Percentiles rank a stretch among this genome's conserved stretches.
Conservation (phyloP, 352 stramenopile genomes). For the Globisporangium nodosum region DNA sequence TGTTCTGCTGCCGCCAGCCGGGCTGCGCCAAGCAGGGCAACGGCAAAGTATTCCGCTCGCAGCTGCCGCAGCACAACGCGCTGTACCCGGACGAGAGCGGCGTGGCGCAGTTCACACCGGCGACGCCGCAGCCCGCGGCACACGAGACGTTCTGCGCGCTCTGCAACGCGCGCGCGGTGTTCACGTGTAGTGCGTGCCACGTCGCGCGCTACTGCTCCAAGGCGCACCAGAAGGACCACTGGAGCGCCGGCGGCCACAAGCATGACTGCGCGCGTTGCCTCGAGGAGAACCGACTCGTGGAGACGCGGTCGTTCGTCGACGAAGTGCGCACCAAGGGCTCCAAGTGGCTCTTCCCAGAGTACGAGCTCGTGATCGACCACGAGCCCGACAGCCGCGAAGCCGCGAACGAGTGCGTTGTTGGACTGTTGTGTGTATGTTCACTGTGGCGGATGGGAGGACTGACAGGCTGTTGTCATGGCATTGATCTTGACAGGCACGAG, state of each 20-base stretch:
- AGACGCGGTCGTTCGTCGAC: constrained; percentile 25
- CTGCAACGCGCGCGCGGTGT: constrained; percentile 51
- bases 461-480: background rate
- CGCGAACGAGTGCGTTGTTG: constrained; percentile 44
- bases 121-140: background rate
- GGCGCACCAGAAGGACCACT: constrained; percentile 77
- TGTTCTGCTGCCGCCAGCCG: constrained; percentile 85
- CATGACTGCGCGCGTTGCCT: constrained; percentile 41
- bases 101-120: constrained; percentile 19
- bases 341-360: constrained; percentile 72
- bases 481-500: constrained; percentile 29
- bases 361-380: constrained; percentile 74
- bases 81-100: constrained; percentile 80
- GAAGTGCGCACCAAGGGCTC: constrained; percentile 43
- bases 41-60: constrained; percentile 75
- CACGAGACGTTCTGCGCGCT: constrained; percentile 36
- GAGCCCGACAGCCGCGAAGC: constrained; percentile 59
- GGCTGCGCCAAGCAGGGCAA: constrained; percentile 54
- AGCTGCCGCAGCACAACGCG: constrained; percentile 86
- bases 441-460: background rate
- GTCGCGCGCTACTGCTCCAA: constrained; percentile 78
- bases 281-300: constrained; percentile 21
- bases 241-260: constrained; percentile 62
- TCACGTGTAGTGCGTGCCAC: constrained; percentile 70
- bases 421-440: constrained; percentile 1